Evolutionary conservation across 2,329 filamentous ascomycete species (phyloP).

Genomic region (Leptographium wingfieldii): DNA sequence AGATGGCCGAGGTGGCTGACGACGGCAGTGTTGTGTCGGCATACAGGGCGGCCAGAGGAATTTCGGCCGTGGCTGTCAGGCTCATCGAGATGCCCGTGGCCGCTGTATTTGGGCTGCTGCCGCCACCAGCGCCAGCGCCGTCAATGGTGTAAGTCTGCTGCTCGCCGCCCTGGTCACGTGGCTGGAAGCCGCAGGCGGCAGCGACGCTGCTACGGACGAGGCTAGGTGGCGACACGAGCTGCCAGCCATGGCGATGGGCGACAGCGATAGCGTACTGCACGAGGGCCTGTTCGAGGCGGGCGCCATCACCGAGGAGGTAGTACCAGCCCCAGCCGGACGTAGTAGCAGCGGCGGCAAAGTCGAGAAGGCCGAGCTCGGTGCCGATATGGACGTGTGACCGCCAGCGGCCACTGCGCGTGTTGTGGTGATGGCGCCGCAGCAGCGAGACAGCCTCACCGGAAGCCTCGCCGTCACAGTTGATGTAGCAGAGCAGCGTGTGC

Average conservation of each 20-base stretch:
- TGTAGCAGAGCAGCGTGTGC: conserved; percentile 58
- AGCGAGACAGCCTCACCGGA: conserved; percentile 11
- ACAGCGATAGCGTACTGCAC: conserved; percentile 72
- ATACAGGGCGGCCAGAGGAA: conserved; percentile 84
- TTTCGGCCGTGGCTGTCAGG: conserved; percentile 84
- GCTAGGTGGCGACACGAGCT: conserved; percentile 68
- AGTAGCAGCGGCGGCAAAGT: conserved; percentile 71
- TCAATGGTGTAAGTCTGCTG: conserved; percentile 80
- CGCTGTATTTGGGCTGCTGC: conserved; percentile 42
- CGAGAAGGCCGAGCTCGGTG: conserved; percentile 71
- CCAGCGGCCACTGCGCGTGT: conserved; percentile 24
- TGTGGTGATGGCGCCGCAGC: conserved; percentile 9
- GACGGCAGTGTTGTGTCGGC: conserved; percentile 55
- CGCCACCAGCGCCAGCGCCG: conserved; percentile 36
- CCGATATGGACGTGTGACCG: conserved; percentile 81
- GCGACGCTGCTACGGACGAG: conserved; percentile 89
- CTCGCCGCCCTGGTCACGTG: conserved; percentile 79
- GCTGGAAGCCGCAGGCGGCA: conserved; percentile 85
- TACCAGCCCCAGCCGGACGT: conserved; percentile 97
- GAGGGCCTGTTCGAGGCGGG: conserved; percentile 87
- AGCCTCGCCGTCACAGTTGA: conserved; percentile 55
- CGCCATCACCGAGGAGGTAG: conserved; percentile 82
- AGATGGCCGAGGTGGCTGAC: not conserved
- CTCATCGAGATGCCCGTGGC: conserved; percentile 37
- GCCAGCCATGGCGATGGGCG: conserved; percentile 65